Conservation (phyloP, 164 flowering plant species). For the Tinospora cordifolia region DNA sequence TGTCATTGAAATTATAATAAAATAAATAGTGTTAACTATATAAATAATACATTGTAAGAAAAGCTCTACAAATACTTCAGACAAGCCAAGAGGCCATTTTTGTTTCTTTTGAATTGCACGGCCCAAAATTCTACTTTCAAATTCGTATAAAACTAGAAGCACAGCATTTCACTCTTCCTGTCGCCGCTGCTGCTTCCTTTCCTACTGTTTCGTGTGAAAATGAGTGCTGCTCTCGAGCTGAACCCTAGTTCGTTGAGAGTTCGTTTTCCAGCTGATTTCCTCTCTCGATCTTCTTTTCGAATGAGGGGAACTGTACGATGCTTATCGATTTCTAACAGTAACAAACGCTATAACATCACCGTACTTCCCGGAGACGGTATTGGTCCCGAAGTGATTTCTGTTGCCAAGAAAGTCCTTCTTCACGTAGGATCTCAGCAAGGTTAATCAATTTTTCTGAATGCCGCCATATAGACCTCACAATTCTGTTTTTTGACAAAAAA, state of each 20-base stretch:
- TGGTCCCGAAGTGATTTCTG: constrained; percentile 90
- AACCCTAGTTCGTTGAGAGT: constrained; percentile 18
- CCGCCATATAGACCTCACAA: no score
- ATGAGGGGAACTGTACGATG: constrained; percentile 34
- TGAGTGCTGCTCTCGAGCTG: constrained; percentile 28
- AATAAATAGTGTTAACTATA: no score
- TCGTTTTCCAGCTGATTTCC: constrained; percentile 2
- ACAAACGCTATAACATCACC: constrained; percentile 52
- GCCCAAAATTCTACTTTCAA: no score
- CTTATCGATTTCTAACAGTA: constrained; percentile 29
- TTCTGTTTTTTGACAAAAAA: not conserved
- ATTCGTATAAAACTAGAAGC: no score
- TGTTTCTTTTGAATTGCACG: no score
- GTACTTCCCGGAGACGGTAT: constrained; percentile 97
- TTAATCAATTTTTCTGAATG: constrained; percentile 2
- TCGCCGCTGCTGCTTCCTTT: no score
- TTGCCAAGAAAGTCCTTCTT: constrained; percentile 66
- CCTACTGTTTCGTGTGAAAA: no score
- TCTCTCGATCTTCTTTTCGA: not conserved
- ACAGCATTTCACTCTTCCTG: no score
- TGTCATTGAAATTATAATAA: no score
- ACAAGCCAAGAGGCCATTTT: no score
- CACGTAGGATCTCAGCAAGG: constrained; percentile 65
- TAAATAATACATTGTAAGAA: no score
- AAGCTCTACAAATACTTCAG: no score